A percentile compares a stretch with the other conserved stretches of the same genome.
Evolutionary conservation across 2,329 filamentous ascomycete species (phyloP).

Genomic region (Cadophora sp.): DNA sequence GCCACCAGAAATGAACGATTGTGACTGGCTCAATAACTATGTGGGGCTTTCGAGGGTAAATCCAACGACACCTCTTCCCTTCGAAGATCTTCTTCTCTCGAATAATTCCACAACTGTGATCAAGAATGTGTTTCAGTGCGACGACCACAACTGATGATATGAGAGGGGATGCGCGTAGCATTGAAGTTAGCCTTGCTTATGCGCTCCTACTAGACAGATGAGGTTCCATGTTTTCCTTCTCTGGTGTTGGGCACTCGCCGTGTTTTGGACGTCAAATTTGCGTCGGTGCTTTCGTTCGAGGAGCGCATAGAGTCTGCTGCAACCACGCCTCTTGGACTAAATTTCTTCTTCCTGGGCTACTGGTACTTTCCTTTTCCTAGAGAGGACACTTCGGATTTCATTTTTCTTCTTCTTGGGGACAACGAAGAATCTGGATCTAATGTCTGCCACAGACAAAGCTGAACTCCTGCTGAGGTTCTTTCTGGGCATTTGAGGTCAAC

Average conservation of each 20-base stretch:
- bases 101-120: background rate
- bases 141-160: background rate
- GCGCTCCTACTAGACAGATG: background rate
- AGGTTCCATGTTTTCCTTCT: background rate
- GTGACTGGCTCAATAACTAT: background rate
- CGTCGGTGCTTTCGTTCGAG: background rate
- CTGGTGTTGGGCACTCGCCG: slow-evolving; percentile 1
- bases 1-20: background rate
- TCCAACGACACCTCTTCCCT: background rate
- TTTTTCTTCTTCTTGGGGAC: no score
- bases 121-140: background rate
- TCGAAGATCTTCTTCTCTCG: background rate
- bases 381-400: no score
- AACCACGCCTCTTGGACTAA: no score
- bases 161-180: background rate
- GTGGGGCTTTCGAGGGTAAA: background rate
- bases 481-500: no score
- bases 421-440: no score
- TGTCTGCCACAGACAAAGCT: no score
- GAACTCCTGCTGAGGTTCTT: no score
- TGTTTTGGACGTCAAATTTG: background rate
- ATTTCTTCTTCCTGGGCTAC: background rate
- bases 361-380: background rate
- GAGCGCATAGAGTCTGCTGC: background rate
- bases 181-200: background rate